Conservation (phyloP, 345 rosid species). For the Noccaea bulbosa region DNA sequence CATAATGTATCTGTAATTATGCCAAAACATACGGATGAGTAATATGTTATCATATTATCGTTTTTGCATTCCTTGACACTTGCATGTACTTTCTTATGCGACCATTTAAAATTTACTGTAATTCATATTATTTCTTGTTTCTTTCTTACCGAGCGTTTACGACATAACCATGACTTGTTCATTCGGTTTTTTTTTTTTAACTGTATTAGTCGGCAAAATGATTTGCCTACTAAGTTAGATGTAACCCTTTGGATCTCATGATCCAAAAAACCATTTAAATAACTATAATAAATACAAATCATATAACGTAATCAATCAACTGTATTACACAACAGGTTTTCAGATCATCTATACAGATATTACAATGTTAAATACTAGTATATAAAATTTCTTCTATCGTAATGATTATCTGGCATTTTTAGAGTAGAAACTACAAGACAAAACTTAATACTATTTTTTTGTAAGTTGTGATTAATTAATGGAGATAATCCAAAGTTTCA, state of each 20-base stretch:
- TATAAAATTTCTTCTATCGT: neutral
- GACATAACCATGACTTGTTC: slow-evolving; percentile 13
- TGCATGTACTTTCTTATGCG: slow-evolving; percentile 21
- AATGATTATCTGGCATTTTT: slow-evolving; percentile 10
- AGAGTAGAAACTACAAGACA: slow-evolving; percentile 10
- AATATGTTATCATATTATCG: neutral
- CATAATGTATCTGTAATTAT: too few species aligned
- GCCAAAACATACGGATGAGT: too few species aligned
- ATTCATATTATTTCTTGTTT: neutral
- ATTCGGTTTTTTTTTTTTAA: neutral
- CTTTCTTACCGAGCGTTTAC: slow-evolving; percentile 15
- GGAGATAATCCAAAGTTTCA: slow-evolving; percentile 7
- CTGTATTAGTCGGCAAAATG: slow-evolving; percentile 24
- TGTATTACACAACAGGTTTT: slow-evolving; percentile 10
- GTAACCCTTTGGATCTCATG: slow-evolving; percentile 28
- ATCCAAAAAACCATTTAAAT: slow-evolving; percentile 22
- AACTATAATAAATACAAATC: slow-evolving; percentile 10
- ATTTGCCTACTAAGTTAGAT: slow-evolving; percentile 36
- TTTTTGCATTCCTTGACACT: neutral
- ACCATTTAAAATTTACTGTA: neutral
- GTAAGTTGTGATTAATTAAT: slow-evolving; percentile 35
- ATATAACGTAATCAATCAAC: slow-evolving; percentile 32
- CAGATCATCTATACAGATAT: slow-evolving; percentile 6
- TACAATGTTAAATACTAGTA: slow-evolving; percentile 7
- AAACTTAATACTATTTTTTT: slow-evolving; percentile 16